Base-by-base conservation (phyloP, 257 asterid genomes). In the Henckelia pumila region DNA sequence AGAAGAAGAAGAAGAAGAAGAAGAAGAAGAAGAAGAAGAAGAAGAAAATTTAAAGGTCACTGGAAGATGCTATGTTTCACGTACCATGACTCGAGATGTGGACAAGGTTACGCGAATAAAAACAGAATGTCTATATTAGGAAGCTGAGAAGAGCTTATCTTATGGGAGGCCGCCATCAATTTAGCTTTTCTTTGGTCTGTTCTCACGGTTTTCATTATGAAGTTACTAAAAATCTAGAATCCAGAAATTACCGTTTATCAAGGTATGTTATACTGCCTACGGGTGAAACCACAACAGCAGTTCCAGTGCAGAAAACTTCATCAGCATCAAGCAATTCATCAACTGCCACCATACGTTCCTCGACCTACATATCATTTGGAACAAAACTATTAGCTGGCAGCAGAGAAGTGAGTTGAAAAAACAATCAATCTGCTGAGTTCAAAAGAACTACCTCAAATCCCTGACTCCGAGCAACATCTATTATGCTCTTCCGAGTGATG, bases 291-390 rank as follows among this genome's bases (percentile, higher is more conserved):
- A 91, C 99, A 33, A 91, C 96, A 3, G 99, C 98, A 11, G 98
- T 94, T 73, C 96, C 98, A 0, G 96, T 91, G 77, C 99, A 94
- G 73, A 94, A 94, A 47, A 94, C 96, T 78, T 94, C 98, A 76
- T 94, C 99, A 35, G 98, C 99, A 72, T 86, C 92, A n/a, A 94
- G 96, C 84, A 94, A 70, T 74, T 94, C 98, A 13, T 89, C 99
- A 69, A 91, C 96, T 0, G 96, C 63, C 68, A 91, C 91, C 25
- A 32, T 40, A 24, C 96, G 84, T 69, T 94, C 97, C 80, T 91
- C 97, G 68, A 87, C 96, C 99, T 90, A 70, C 22, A 70, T 16
- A 73, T 29, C 66, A 72, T 67, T 71, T 69, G 58, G 53, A 63
- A 33, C 49, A 63, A 24, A 17, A 9, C 17, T 35, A 25, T 25